Percentiles rank a stretch among this genome's conserved stretches.
These are phyloP conservation scores for Penicillium cosmopolitanum DNA, from an alignment of 495 filamentous ascomycete genomes.

Conservation along the genomic window DNA sequence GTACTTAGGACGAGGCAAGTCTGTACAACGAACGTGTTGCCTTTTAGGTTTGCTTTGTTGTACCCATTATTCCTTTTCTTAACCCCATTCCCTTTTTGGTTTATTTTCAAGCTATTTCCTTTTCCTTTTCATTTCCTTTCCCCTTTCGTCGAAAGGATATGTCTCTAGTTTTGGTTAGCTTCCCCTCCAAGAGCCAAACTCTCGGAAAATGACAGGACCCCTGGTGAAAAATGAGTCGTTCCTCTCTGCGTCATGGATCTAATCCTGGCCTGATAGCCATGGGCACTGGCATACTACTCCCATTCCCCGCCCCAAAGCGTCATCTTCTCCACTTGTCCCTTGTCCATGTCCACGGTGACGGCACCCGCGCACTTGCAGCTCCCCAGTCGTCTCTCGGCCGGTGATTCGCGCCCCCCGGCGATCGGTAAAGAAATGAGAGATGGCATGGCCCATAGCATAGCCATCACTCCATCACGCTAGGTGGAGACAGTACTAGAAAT, in stretches of 20 bases:
- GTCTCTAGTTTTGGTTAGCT: constrained; percentile 15
- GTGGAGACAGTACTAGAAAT: background rate
- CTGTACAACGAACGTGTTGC: constrained; percentile 13
- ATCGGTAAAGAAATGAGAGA: constrained; percentile 15
- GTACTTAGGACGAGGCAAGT: constrained; percentile 4
- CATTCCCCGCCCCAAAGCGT: constrained; percentile 6
- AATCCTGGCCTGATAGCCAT: constrained; percentile 8
- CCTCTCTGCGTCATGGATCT: constrained; percentile 25
- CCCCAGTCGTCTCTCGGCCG: constrained; percentile 8
- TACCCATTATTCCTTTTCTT: constrained; percentile 4
- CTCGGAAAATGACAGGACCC: constrained; percentile 34
- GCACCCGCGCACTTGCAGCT: constrained; percentile 34
- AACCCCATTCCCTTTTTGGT: background rate
- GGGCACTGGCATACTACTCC: background rate
- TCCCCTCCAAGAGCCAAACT: constrained; percentile 22
- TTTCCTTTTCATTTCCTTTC: background rate
- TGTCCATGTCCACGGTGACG: constrained; percentile 36
- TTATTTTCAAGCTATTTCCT: background rate
- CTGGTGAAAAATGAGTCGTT: constrained; percentile 5
- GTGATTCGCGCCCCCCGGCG: constrained; percentile 27
- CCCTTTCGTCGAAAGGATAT: background rate
- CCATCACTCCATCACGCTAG: background rate
- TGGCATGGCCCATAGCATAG: background rate
- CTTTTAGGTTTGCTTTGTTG: constrained; percentile 9
- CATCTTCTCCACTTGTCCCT: constrained; percentile 30